A percentile compares a stretch with the other conserved stretches of the same genome.
These are phyloP conservation scores for Silene uniflora DNA, from an alignment of 148 eudicot species.

Conservation along the genomic window DNA sequence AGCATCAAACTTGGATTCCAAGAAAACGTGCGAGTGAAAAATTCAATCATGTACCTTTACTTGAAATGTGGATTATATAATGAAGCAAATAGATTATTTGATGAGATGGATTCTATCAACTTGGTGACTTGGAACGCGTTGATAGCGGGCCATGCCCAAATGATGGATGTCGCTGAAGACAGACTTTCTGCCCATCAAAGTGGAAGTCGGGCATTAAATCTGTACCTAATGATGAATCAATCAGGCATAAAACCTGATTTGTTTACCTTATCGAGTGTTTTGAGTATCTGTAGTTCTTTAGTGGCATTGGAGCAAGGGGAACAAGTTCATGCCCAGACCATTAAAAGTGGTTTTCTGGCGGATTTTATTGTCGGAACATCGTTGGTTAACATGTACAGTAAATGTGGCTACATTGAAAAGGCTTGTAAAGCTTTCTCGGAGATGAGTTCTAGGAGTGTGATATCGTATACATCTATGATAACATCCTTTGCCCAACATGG, in stretches of 20 bases:
- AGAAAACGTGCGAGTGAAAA: conserved; percentile 36
- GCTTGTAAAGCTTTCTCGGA: conserved; percentile 61
- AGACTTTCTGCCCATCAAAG: conserved; percentile 36
- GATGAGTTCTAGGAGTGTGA: conserved; percentile 51
- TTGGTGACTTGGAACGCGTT: conserved; percentile 76
- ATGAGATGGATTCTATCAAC: conserved; percentile 41
- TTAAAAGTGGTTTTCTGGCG: conserved; percentile 55
- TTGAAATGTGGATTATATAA: conserved; percentile 51
- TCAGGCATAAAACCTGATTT: conserved; percentile 55
- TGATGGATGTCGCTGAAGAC: conserved; percentile 47
- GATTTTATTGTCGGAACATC: conserved; percentile 72
- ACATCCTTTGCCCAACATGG: conserved; percentile 69
- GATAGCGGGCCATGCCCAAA: conserved; percentile 75
- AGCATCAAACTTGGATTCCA: conserved; percentile 53
- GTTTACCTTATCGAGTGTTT: conserved; percentile 58
- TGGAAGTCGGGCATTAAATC: conserved; percentile 51
- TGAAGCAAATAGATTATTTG: conserved; percentile 52
- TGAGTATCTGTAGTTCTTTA: conserved; percentile 53
- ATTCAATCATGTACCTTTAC: conserved; percentile 66
- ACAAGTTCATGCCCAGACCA: conserved; percentile 66
- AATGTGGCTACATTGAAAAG: conserved; percentile 57
- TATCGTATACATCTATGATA: conserved; percentile 72
- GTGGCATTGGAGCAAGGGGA: conserved; percentile 70
- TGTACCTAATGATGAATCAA: conserved; percentile 41
- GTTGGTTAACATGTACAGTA: conserved; percentile 65